phyloP scores from a whole-genome alignment of 1,284 basidiomycete genomes.

The Ganoderma lucidum region DNA sequence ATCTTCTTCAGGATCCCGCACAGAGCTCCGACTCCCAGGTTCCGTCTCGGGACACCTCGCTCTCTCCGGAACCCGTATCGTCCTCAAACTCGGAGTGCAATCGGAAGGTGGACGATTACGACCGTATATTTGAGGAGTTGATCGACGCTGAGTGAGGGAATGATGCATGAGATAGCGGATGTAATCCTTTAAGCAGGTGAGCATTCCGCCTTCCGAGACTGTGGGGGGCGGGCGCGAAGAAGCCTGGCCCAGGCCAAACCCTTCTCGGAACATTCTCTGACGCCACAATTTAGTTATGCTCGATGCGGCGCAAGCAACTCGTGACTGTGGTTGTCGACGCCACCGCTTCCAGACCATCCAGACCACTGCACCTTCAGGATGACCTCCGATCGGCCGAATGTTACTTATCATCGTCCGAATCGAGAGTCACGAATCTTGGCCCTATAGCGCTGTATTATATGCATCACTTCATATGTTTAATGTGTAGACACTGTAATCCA shows the following conservation, averaged over 20 bases:
- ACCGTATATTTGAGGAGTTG: constrained; percentile 24
- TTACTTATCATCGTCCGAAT: neutral
- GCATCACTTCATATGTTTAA: neutral
- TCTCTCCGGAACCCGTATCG: constrained; percentile 6
- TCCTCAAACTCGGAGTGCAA: constrained; percentile 6
- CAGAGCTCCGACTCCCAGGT: neutral
- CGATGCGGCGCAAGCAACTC: neutral
- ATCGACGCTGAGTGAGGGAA: constrained; percentile 9
- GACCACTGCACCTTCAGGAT: neutral
- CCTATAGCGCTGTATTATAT: neutral
- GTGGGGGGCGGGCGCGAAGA: neutral
- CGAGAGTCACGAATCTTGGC: neutral
- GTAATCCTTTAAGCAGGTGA: neutral
- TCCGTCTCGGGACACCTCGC: constrained; percentile 19
- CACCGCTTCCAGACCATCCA: neutral
- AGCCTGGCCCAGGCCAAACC: neutral
- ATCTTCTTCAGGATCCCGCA: neutral
- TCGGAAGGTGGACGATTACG: constrained; percentile 22
- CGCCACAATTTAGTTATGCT: too few species aligned
- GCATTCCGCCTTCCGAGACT: neutral
- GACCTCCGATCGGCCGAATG: neutral
- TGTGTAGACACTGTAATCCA: neutral
- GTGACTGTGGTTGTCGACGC: neutral
- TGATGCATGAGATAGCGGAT: neutral
- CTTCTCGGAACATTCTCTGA: neutral